Conservation (phyloP, 1,139 yeast species). For the Debaryomyces sp. region DNA sequence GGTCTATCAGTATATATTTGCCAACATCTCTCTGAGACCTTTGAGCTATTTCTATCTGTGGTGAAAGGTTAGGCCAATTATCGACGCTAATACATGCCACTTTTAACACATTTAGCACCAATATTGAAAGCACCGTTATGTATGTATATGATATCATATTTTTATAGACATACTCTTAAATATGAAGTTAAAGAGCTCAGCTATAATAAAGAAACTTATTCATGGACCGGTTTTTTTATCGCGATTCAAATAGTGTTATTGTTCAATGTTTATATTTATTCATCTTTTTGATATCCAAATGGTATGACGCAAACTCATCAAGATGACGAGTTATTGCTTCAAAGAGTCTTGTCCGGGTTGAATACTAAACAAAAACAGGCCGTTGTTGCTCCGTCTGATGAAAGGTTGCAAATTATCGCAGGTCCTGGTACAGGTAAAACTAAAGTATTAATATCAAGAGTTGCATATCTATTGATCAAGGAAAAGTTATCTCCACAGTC, state of each 20-base stretch:
- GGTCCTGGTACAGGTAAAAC: slow-evolving; percentile 95
- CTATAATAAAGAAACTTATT: neutral
- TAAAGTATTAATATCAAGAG: slow-evolving; percentile 75
- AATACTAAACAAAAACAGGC: slow-evolving; percentile 65
- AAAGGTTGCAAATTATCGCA: slow-evolving; percentile 75
- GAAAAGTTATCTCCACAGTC: slow-evolving; percentile 56
- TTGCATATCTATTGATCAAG: slow-evolving; percentile 63
- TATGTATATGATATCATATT: neutral
- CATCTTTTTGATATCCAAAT: neutral
- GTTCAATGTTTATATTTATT: neutral
- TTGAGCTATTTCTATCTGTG: slow-evolving; percentile 34
- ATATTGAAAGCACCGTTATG: neutral
- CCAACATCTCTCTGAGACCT: slow-evolving; percentile 74
- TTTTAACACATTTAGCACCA: neutral
- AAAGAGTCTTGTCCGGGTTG: slow-evolving; percentile 28
- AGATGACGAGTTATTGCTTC: neutral
- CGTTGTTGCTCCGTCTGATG: slow-evolving; percentile 54
- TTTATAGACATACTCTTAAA: neutral
- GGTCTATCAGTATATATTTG: slow-evolving; percentile 56
- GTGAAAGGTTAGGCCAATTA: slow-evolving; percentile 24
- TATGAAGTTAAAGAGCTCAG: neutral
- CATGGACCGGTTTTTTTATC: neutral
- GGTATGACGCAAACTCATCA: neutral
- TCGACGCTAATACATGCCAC: slow-evolving; percentile 6
- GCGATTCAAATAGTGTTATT: neutral